These are phyloP conservation scores for Liriodendron chinense DNA, from an alignment of 164 flowering plant species.

Conservation along the genomic window DNA sequence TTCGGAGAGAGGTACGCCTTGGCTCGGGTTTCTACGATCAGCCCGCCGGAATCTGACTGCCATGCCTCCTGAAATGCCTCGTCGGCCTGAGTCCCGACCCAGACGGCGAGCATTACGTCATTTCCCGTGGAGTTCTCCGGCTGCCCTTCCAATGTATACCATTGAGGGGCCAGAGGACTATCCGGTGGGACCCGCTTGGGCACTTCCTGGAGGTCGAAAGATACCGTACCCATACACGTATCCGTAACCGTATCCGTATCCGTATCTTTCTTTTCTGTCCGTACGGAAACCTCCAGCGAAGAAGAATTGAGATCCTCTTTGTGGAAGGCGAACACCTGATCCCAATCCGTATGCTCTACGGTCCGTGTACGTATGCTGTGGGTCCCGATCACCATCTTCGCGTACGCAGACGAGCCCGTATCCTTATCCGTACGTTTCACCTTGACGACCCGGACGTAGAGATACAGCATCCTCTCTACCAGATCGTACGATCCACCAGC, in stretches of 20 bases:
- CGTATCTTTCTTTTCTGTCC: slow-evolving; percentile 41
- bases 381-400: slow-evolving; percentile 84
- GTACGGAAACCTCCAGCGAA: slow-evolving; percentile 70
- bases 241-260: slow-evolving; percentile 25
- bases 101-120: slow-evolving; percentile 88
- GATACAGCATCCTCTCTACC: slow-evolving; percentile 75
- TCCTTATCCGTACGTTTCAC: slow-evolving; percentile 34
- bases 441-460: slow-evolving; percentile 74
- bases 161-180: slow-evolving; percentile 94
- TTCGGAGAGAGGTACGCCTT: slow-evolving; percentile 94
- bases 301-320: slow-evolving; percentile 74
- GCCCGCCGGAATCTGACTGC: slow-evolving; percentile 95
- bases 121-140: slow-evolving; percentile 40
- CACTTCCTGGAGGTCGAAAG: slow-evolving; percentile 83
- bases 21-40: slow-evolving; percentile 81
- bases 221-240: slow-evolving; percentile 56
- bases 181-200: slow-evolving; percentile 94
- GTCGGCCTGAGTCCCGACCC: slow-evolving; percentile 96
- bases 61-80: slow-evolving; percentile 96
- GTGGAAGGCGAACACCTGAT: slow-evolving; percentile 86
- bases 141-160: slow-evolving; percentile 77
- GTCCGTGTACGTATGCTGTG: slow-evolving; percentile 61
- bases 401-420: slow-evolving; percentile 24
- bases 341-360: slow-evolving; percentile 63
- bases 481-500: slow-evolving; percentile 60